Evolutionary conservation across 139 green algal genomes (phyloP).

Genomic region (Chlamydomonas sp.): DNA sequence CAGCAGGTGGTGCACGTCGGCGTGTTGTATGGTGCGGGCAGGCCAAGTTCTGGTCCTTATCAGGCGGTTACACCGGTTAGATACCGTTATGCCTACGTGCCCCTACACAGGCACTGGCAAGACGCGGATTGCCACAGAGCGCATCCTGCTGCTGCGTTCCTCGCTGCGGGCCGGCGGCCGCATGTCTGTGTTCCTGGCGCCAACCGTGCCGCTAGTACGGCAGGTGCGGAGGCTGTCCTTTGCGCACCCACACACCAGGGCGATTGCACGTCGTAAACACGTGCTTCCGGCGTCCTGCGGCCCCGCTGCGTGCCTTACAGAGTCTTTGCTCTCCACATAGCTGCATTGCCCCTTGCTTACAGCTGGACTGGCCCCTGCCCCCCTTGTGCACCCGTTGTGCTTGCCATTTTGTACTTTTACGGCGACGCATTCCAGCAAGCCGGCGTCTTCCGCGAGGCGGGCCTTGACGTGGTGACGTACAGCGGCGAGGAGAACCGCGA

Average conservation of each 20-base stretch:
- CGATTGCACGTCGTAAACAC: neutral
- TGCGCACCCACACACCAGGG: no score
- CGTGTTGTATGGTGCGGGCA: no score
- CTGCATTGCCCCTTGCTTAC: neutral
- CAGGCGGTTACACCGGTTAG: no score
- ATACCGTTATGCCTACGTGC: neutral
- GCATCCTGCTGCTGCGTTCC: neutral
- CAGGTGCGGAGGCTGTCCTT: constrained; percentile 12
- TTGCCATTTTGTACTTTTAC: neutral
- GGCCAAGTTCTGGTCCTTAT: no score
- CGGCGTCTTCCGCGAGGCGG: neutral
- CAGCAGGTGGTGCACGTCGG: neutral
- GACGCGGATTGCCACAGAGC: constrained; percentile 32
- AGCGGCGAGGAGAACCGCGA: constrained; percentile 2
- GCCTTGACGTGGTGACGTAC: neutral
- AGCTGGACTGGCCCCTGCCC: neutral
- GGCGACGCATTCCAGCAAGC: constrained; percentile 18
- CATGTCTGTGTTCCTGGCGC: constrained; percentile 24
- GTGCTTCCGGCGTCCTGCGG: neutral
- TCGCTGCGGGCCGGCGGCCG: neutral
- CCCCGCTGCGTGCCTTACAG: neutral
- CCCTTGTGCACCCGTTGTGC: neutral
- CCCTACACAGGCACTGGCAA: constrained; percentile 19
- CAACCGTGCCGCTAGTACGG: constrained; percentile 12
- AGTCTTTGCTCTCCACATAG: neutral